Percentiles rank a stretch among this genome's conserved stretches.
Conservation (phyloP, 192 early-diverging fungal genomes). For the Pilaira anomala region DNA sequence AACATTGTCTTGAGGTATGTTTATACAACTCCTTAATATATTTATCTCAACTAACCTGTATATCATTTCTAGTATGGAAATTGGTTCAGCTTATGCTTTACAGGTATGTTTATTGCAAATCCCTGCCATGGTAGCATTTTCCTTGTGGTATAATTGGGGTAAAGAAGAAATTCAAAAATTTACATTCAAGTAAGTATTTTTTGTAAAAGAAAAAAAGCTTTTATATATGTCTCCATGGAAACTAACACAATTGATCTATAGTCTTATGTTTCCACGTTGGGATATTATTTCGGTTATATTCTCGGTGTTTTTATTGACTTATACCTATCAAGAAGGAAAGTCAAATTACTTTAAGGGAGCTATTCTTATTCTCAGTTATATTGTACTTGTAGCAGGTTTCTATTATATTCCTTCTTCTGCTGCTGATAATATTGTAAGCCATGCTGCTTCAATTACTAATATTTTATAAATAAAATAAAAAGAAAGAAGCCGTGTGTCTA, state of each 20-base stretch:
- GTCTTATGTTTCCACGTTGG: slow-evolving; percentile 40
- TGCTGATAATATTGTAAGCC: slow-evolving; percentile 3
- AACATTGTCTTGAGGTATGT: slow-evolving; percentile 66
- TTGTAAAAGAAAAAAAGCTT: not conserved
- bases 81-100: slow-evolving; percentile 92
- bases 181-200: slow-evolving; percentile 34
- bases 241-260: not conserved
- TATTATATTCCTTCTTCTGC: slow-evolving; percentile 61
- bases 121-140: slow-evolving; percentile 87
- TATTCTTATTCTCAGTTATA: slow-evolving; percentile 84
- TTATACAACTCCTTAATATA: not conserved
- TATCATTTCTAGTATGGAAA: slow-evolving; percentile 71
- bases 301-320: slow-evolving; percentile 74
- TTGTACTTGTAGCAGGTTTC: slow-evolving; percentile 76
- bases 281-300: slow-evolving; percentile 41
- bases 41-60: not conserved
- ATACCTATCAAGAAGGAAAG: slow-evolving; percentile 94
- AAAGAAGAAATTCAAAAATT: slow-evolving; percentile 28
- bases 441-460: no score
- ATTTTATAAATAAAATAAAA: no score
- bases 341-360: slow-evolving; percentile 96
- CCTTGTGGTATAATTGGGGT: slow-evolving; percentile 52
- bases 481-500: no score
- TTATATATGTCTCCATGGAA: no score
- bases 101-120: slow-evolving; percentile 97